A percentile compares a stretch with the other conserved stretches of the same genome.
Conservation (phyloP, 352 stramenopile genomes). For the Globisporangium abappressorium region DNA sequence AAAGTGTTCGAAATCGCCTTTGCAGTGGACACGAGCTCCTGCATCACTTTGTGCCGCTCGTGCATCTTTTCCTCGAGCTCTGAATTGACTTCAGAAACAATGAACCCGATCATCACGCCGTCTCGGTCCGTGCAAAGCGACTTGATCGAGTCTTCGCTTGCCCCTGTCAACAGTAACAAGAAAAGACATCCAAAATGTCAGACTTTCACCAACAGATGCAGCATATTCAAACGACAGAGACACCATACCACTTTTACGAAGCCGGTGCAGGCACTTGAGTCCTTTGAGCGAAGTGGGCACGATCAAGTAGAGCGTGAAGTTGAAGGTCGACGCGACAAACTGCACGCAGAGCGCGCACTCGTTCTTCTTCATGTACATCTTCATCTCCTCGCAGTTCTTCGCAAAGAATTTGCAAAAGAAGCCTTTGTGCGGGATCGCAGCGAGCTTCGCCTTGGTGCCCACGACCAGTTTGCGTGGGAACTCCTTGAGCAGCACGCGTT, state of each 20-base stretch:
- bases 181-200: neutral
- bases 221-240: neutral
- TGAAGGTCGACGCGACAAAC: slow-evolving; percentile 79
- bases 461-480: slow-evolving; percentile 76
- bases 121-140: slow-evolving; percentile 83
- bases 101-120: slow-evolving; percentile 84
- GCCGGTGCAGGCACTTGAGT: slow-evolving; percentile 76
- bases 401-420: slow-evolving; percentile 90
- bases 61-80: slow-evolving; percentile 80
- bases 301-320: slow-evolving; percentile 83
- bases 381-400: slow-evolving; percentile 83
- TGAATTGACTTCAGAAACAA: slow-evolving; percentile 84
- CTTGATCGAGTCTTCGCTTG: slow-evolving; percentile 77
- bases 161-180: slow-evolving; percentile 34
- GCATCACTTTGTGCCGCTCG: slow-evolving; percentile 74
- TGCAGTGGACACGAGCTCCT: slow-evolving; percentile 68
- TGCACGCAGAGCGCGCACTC: slow-evolving; percentile 80
- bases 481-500: slow-evolving; percentile 70
- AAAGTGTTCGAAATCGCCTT: slow-evolving; percentile 80
- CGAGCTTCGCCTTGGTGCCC: slow-evolving; percentile 74
- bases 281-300: slow-evolving; percentile 58
- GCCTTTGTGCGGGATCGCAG: slow-evolving; percentile 77
- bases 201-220: neutral
- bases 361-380: slow-evolving; percentile 87
- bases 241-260: slow-evolving; percentile 68